Conservation (phyloP, 148 eudicot genomes). For the Silene latifolia region DNA sequence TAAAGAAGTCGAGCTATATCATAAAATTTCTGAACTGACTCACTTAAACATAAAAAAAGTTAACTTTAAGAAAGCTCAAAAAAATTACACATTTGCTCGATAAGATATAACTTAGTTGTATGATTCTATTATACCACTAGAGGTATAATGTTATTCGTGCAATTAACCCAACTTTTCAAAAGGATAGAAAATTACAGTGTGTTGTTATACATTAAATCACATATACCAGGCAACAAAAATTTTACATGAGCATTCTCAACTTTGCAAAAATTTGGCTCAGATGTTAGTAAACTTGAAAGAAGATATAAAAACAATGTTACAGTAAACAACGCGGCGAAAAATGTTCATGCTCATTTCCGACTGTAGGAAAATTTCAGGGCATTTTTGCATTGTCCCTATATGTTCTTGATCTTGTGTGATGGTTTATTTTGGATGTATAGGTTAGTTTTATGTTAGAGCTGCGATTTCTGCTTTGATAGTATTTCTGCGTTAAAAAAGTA, state of each 20-base stretch:
- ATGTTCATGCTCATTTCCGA: not conserved
- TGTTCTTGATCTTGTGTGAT: not conserved
- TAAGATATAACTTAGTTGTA: too few species aligned
- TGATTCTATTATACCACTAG: too few species aligned
- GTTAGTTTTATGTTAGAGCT: slow-evolving; percentile 8
- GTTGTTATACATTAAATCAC: not conserved
- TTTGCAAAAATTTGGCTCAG: not conserved
- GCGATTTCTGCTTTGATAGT: too few species aligned
- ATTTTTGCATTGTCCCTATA: not conserved
- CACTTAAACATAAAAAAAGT: too few species aligned
- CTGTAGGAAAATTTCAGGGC: not conserved
- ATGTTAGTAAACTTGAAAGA: slow-evolving; percentile 8
- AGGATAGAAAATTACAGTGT: not conserved
- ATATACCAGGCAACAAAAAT: not conserved
- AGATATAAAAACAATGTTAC: not conserved
- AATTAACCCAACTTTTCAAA: too few species aligned
- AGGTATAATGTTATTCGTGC: too few species aligned
- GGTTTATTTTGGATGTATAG: not conserved
- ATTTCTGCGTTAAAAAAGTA: too few species aligned
- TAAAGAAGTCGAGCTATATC: too few species aligned
- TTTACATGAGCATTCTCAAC: not conserved
- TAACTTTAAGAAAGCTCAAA: too few species aligned
- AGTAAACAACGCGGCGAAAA: not conserved
- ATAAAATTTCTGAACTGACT: too few species aligned
- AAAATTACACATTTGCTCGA: too few species aligned